Base-by-base conservation (phyloP, 192 early-diverging fungal species). In the Pilobolus umbonatus region DNA sequence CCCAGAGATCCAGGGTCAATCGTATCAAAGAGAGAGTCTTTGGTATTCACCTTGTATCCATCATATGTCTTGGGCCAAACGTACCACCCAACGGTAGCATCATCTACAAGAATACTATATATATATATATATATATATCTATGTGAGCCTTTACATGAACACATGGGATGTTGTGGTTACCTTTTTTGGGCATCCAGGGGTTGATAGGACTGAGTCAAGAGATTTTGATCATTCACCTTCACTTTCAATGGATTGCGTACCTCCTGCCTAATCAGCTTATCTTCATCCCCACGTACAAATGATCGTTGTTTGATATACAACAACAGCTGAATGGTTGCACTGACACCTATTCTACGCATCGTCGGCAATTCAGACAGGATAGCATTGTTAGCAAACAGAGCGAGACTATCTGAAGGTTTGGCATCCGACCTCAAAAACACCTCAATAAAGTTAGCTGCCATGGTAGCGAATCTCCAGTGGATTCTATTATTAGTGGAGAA, bases 401-500 rank as follows among this genome's bases (percentile, higher is more conserved):
- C 81, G 15, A 93, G 52, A 0, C 73, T 75, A 2, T 72, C 60
- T 8, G 81, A 77, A 5, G 82, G 73, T 35, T 49, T 48, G 5
- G 85, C 72, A 24, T 91, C 79, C 1, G 82, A 73, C 14, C 85
- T 72, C 54, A 87, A 70, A 17, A 85, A 69, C 21, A 88, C 64
- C 46, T 95, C 90, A 6, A 97, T 67, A 43, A 93, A 88, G 49
- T 84, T 90, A 44, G 87, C 79, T 5, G 87, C 78, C 81, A 95
- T 90, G 2, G 83, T 78, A 0, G 81, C 78, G 73, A 91, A 91
- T 11, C 90, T 81, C 91, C 93, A 92, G 29, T 92, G 93, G 0
- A 90, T 67, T 8, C 75, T 75, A 2, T 78, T 70, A 39, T 81
- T 75, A 36, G 81, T 73, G 22, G 87, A 60, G 32, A 90, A 63